A percentile compares a stretch with the other conserved stretches of the same genome.
Evolutionary conservation across 2,329 filamentous ascomycete species (phyloP).

Genomic region (Massarina eburnea): DNA sequence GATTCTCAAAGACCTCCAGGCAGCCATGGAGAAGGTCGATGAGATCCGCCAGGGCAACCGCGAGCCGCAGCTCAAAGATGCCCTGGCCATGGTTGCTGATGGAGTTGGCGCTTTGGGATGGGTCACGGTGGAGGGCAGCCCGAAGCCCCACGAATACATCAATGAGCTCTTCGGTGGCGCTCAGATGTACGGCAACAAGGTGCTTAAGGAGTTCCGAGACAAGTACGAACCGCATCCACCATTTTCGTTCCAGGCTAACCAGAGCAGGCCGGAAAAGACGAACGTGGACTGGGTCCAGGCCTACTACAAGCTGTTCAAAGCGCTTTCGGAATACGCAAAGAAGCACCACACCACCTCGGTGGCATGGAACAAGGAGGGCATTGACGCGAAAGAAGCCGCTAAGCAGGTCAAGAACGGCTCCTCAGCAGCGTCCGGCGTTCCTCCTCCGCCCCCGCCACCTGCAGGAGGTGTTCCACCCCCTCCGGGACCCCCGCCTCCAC

Average conservation of each 20-base stretch:
- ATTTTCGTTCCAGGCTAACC: conserved; percentile 14
- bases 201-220: conserved; percentile 88
- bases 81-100: conserved; percentile 84
- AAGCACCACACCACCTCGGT: conserved; percentile 78
- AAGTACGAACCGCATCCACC: conserved; percentile 54
- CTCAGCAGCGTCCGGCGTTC: conserved; percentile 64
- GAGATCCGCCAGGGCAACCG: conserved; percentile 82
- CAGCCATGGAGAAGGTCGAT: conserved; percentile 75
- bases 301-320: conserved; percentile 89
- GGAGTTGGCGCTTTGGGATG: conserved; percentile 88
- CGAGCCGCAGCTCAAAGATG: conserved; percentile 72
- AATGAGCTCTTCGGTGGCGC: conserved; percentile 80
- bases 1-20: conserved; percentile 83
- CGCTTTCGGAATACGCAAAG: conserved; percentile 81
- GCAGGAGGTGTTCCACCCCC: conserved; percentile 61
- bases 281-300: conserved; percentile 85
- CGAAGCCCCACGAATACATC: conserved; percentile 82
- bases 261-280: conserved; percentile 64
- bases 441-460: conserved; percentile 63
- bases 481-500: conserved; percentile 65
- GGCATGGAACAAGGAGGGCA: conserved; percentile 79
- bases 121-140: conserved; percentile 70
- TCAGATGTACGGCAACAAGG: conserved; percentile 92
- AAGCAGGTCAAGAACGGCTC: conserved; percentile 54
- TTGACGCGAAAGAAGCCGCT: conserved; percentile 71